phyloP scores from a whole-genome alignment of 1,139 yeast genomes.

The Saccharomyces hybrid region DNA sequence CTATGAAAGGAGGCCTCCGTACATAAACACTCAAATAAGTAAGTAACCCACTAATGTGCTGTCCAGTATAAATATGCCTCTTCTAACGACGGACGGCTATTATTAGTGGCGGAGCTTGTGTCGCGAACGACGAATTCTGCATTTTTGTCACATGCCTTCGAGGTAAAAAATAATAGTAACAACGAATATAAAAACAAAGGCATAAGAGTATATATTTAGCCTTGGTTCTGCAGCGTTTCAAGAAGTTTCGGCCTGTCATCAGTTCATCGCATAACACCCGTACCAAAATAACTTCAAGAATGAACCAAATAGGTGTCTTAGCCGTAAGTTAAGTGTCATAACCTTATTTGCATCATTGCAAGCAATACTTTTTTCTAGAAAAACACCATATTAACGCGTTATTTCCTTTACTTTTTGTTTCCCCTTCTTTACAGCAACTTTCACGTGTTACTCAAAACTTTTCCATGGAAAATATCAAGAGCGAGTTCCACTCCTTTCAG shows the following conservation, averaged over 20 bases:
- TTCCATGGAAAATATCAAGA: conserved; percentile 28
- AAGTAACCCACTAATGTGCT: background rate
- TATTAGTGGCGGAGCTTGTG: background rate
- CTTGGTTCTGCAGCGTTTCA: background rate
- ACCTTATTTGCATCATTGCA: background rate
- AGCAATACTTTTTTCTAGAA: background rate
- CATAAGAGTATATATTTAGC: background rate
- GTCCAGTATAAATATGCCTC: background rate
- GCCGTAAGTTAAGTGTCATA: conserved; percentile 12
- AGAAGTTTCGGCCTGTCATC: background rate
- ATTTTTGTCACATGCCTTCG: background rate
- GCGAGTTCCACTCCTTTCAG: conserved; percentile 40
- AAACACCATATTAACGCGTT: background rate
- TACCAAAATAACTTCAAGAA: conserved; percentile 7
- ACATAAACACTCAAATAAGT: background rate
- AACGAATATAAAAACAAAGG: background rate
- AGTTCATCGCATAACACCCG: background rate
- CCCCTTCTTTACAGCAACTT: conserved; percentile 17
- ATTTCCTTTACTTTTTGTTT: background rate
- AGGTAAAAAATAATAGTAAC: background rate
- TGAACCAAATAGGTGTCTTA: conserved; percentile 26
- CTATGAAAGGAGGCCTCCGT: conserved; percentile 9
- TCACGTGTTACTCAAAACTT: conserved; percentile 27
- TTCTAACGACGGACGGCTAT: background rate
- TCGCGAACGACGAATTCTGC: background rate